Base-by-base conservation (phyloP, 2,329 filamentous ascomycete genomes). In the Hawksworthiomyces lignivorus region DNA sequence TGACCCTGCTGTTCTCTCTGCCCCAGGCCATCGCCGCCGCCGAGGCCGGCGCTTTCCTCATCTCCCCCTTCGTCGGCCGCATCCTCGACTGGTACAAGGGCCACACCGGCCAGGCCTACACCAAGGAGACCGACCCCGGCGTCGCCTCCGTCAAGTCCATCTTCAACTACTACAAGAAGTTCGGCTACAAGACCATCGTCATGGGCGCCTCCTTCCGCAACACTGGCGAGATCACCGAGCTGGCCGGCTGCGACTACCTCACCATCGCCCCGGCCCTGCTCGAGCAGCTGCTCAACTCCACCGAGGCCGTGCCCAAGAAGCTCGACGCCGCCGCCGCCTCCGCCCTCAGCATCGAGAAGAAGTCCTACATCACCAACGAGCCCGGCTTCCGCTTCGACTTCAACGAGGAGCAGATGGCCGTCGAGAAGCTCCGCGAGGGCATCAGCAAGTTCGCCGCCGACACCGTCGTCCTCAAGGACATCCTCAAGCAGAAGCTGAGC, bases 111-210 rank as follows among this genome's bases (percentile, higher is more conserved):
- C 89, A 94, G 79, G 85, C 92, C 54, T 98, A 89, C 81, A 60
- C 74, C 63, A 78, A 87, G 65, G 72, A 85, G 68, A 86, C 94
- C 66, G 92, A 98, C 75, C 92, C 92, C 44, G 92, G 92, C 75
- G 92, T 98, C 68, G 78, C 87, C 73, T 90, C 84, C 53, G 92
- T 98, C 62, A 77, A 90, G 77, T 63, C 59, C 67, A 98, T 98
- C 74, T 98, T 84, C 82, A 92, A 98, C 80, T 98, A 98, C 86
- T 98, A 98, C 84, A 98, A 98, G 87, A 97, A 97, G 79, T 87
- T 73, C 67, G 87, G 85, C 67, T 96, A 98, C 83, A 95, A 94
- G 59, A 98, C 92, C 67, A 96, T 97, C 58, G 92, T 98, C 70
- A 98, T 98, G 92, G 92, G 92, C 62, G 92, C 92, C 55, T 96